Conservation (phyloP, 1,284 basidiomycete genomes). For the Cutaneotrichosporon cavernicola region DNA sequence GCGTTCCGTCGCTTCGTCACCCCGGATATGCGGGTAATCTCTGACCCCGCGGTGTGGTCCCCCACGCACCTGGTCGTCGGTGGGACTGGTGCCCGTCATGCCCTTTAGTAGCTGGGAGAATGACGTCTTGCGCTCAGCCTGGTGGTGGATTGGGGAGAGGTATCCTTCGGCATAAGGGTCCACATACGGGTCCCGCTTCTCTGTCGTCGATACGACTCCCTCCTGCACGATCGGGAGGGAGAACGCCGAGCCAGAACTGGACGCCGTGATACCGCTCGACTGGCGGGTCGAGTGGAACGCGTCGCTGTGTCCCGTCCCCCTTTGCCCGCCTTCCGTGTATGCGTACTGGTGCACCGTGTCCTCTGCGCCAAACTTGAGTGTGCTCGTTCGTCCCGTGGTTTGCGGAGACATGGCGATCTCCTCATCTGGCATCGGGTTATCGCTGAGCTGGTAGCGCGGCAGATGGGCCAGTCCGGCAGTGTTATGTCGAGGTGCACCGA, state of each 20-base stretch:
- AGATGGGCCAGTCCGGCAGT: constrained; percentile 43
- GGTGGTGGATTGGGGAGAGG: not conserved
- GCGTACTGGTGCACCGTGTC: constrained; percentile 52
- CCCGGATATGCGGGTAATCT: constrained; percentile 41
- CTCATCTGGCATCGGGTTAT: constrained; percentile 49
- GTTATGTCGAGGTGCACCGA: constrained; percentile 13
- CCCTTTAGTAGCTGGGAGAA: constrained; percentile 7
- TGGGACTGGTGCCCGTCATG: constrained; percentile 1
- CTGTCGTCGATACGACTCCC: not conserved
- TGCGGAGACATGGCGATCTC: constrained; percentile 24
- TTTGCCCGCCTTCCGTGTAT: constrained; percentile 30
- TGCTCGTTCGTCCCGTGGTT: not conserved
- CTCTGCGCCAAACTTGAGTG: constrained; percentile 49
- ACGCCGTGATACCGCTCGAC: constrained; percentile 22
- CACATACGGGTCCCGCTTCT: not conserved
- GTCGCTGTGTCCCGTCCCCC: constrained; percentile 22
- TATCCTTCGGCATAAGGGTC: not conserved
- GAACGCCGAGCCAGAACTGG: not conserved
- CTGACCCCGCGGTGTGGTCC: constrained; percentile 31
- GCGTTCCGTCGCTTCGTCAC: constrained; percentile 30
- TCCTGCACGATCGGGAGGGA: not conserved
- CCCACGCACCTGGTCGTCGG: constrained; percentile 23
- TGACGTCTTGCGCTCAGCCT: constrained; percentile 15
- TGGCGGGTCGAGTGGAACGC: constrained; percentile 29
- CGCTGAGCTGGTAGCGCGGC: constrained; percentile 45